Conservation (phyloP, 805 yeast species). For the Wickerhamomyces alni region DNA sequence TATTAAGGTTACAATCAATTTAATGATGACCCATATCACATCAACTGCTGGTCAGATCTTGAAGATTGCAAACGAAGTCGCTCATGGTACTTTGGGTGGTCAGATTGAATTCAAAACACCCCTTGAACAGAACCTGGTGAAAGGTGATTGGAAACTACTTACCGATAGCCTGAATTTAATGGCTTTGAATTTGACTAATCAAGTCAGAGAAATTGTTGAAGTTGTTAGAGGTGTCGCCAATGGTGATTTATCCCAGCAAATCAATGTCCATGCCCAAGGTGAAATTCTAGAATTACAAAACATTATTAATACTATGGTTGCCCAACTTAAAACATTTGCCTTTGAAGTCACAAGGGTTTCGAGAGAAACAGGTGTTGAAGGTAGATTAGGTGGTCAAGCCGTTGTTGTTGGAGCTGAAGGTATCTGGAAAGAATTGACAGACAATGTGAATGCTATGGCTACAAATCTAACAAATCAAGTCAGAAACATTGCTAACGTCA, state of each 20-base stretch:
- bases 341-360: conserved; percentile 87
- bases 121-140: conserved; percentile 30
- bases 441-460: conserved; percentile 89
- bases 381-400: conserved; percentile 84
- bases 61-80: conserved; percentile 83
- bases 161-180: conserved; percentile 82
- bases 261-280: conserved; percentile 87
- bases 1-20: conserved; percentile 72
- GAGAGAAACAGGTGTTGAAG: conserved; percentile 85
- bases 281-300: conserved; percentile 79
- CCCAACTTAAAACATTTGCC: conserved; percentile 78
- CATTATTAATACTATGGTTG: conserved; percentile 87
- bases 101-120: conserved; percentile 75
- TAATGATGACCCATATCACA: conserved; percentile 83
- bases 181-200: conserved; percentile 84
- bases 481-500: conserved; percentile 82
- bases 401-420: conserved; percentile 79
- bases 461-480: conserved; percentile 81
- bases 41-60: conserved; percentile 53
- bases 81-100: conserved; percentile 86
- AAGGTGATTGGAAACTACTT: conserved; percentile 82
- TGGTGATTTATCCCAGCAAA: conserved; percentile 79
- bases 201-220: conserved; percentile 83
- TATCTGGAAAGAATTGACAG: conserved; percentile 84
- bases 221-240: conserved; percentile 91